Evolutionary conservation across 192 early-diverging fungal genomes (phyloP).

Genomic region (Coemansia sp.): DNA sequence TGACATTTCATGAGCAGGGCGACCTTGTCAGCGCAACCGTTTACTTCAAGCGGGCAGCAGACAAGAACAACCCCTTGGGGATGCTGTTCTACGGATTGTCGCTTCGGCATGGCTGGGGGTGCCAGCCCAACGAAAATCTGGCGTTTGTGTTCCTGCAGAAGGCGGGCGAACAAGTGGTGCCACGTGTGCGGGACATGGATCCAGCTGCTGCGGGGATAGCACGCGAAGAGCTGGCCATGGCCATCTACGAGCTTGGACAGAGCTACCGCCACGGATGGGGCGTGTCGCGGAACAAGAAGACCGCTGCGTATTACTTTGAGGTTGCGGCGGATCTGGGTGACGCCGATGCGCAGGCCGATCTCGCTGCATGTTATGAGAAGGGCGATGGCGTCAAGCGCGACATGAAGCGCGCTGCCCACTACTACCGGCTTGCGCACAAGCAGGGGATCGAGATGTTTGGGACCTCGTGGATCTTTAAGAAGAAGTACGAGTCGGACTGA

Average conservation of each 20-base stretch:
- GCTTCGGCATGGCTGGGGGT: constrained; percentile 80
- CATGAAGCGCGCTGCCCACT: constrained; percentile 74
- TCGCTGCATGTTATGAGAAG: constrained; percentile 74
- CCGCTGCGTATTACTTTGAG: constrained; percentile 79
- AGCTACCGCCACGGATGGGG: constrained; percentile 85
- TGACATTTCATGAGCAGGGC: constrained; percentile 69
- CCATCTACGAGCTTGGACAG: constrained; percentile 79
- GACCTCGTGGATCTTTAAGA: constrained; percentile 84
- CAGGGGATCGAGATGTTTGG: constrained; percentile 76
- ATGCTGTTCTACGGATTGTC: constrained; percentile 77
- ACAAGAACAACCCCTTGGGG: constrained; percentile 64
- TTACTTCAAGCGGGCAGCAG: constrained; percentile 71
- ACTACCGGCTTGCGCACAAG: constrained; percentile 74
- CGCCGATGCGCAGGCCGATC: constrained; percentile 74
- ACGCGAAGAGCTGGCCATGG: constrained; percentile 70
- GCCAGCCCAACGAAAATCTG: constrained; percentile 64
- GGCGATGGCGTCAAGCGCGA: constrained; percentile 79
- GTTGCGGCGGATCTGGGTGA: constrained; percentile 80
- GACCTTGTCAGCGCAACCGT: constrained; percentile 72
- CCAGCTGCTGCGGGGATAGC: constrained; percentile 62
- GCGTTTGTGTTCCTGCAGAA: constrained; percentile 74
- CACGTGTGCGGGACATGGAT: constrained; percentile 63
- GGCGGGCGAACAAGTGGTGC: constrained; percentile 67
- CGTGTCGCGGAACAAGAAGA: constrained; percentile 69
- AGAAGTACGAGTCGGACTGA: constrained; percentile 69